Evolutionary conservation across 164 flowering plant species (phyloP).

Genomic region (Amborella trichopoda): DNA sequence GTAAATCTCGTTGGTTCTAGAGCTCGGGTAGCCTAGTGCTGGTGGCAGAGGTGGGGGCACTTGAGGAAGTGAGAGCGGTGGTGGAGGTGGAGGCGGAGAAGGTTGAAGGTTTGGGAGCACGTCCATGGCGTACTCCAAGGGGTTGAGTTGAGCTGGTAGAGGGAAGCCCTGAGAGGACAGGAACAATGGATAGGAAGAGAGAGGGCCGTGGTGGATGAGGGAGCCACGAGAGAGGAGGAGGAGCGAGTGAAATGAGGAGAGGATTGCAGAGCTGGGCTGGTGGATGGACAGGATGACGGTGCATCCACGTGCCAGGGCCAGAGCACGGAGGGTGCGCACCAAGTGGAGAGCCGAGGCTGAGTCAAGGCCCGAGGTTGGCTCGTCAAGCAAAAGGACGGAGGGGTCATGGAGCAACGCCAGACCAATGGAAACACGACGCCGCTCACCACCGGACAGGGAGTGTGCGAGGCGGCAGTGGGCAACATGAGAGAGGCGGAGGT

Average conservation of each 20-base stretch:
- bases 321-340: slow-evolving; percentile 47
- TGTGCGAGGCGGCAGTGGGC: slow-evolving; percentile 34
- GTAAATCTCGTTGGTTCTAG: slow-evolving; percentile 46
- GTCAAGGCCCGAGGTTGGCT: slow-evolving; percentile 94
- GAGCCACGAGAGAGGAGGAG: slow-evolving; percentile 60
- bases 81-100: slow-evolving; percentile 1
- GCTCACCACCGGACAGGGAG: slow-evolving; percentile 85
- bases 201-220: slow-evolving; percentile 69
- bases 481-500: slow-evolving; percentile 54
- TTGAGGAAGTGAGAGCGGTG: slow-evolving; percentile 24
- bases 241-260: slow-evolving; percentile 48
- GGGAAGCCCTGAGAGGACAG: slow-evolving; percentile 43
- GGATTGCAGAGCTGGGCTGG: slow-evolving; percentile 87
- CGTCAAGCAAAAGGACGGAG: slow-evolving; percentile 68
- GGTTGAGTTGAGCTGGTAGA: slow-evolving; percentile 82
- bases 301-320: slow-evolving; percentile 34
- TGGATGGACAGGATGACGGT: slow-evolving; percentile 81
- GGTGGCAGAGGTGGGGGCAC: slow-evolving; percentile 1
- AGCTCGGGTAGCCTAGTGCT: slow-evolving; percentile 38
- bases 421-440: slow-evolving; percentile 85
- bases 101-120: slow-evolving; percentile 28
- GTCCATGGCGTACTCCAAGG: slow-evolving; percentile 88
- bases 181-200: slow-evolving; percentile 36
- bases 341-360: slow-evolving; percentile 72
- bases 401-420: slow-evolving; percentile 84